phyloP scores from a whole-genome alignment of 345 rosid genomes.

The Linum usitatissimum region DNA sequence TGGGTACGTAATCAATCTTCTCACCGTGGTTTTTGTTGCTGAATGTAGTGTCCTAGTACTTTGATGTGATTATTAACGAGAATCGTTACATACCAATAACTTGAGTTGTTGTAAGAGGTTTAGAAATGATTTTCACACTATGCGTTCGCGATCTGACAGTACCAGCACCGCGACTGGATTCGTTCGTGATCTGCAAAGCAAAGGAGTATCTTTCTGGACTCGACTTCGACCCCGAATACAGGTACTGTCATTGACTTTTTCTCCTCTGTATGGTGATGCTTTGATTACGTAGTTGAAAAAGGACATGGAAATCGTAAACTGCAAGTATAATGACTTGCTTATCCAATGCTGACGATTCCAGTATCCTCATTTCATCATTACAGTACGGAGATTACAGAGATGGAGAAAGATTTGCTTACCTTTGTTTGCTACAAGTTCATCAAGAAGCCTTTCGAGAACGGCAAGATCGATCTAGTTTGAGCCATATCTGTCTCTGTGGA shows the following conservation, averaged over 20 bases:
- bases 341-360: neutral
- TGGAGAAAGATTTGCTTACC: constrained; percentile 22
- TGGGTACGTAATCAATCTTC: constrained; percentile 46
- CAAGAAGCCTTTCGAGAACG: constrained; percentile 21
- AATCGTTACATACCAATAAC: too few species aligned
- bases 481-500: neutral
- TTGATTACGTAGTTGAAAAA: neutral
- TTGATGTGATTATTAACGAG: too few species aligned
- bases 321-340: neutral
- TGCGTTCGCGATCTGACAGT: constrained; percentile 23
- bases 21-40: neutral
- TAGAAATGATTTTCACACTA: too few species aligned
- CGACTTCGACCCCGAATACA: constrained; percentile 27
- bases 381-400: constrained; percentile 23
- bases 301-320: neutral
- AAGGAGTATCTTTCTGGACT: constrained; percentile 34
- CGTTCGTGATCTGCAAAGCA: constrained; percentile 64
- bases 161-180: constrained; percentile 52
- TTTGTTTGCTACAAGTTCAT: constrained; percentile 25
- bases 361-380: neutral
- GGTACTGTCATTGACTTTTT: constrained; percentile 10
- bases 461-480: constrained; percentile 18
- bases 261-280: neutral
- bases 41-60: neutral
- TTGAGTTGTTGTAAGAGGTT: too few species aligned